These are phyloP conservation scores for Mycena sanguinolenta DNA, from an alignment of 768 basidiomycete genomes.

Conservation along the genomic window DNA sequence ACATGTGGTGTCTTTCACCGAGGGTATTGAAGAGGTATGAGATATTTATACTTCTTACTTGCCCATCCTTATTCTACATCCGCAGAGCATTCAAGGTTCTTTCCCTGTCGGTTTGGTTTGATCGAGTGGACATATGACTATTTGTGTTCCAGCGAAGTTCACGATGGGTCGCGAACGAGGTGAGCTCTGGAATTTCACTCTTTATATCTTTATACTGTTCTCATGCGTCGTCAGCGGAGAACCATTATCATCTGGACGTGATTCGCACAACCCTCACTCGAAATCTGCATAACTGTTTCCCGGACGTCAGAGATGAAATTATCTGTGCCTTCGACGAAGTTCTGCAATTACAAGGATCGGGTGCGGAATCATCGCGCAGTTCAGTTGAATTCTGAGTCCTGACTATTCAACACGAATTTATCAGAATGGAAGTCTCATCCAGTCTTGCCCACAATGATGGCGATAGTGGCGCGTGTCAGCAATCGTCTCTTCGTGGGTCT, in stretches of 20 bases:
- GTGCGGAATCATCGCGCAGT: no score
- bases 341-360: constrained; percentile 1
- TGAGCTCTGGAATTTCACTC: neutral
- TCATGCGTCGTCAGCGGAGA: neutral
- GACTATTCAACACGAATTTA: no score
- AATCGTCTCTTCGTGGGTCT: constrained; percentile 45
- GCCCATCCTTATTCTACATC: neutral
- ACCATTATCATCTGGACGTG: constrained; percentile 17
- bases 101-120: neutral
- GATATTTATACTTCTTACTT: no score
- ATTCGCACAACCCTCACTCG: constrained; percentile 27
- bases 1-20: constrained; percentile 52
- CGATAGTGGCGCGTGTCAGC: constrained; percentile 41
- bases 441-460: constrained; percentile 28
- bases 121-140: no score
- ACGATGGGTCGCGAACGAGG: constrained; percentile 9
- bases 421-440: constrained; percentile 38
- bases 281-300: constrained; percentile 44
- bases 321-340: constrained; percentile 30
- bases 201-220: neutral
- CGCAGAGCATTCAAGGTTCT: neutral
- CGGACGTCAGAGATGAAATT: constrained; percentile 52
- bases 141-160: neutral
- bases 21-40: constrained; percentile 48
- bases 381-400: no score